phyloP scores from a whole-genome alignment of 148 eudicot genomes.

The Fagopyrum tataricum region DNA sequence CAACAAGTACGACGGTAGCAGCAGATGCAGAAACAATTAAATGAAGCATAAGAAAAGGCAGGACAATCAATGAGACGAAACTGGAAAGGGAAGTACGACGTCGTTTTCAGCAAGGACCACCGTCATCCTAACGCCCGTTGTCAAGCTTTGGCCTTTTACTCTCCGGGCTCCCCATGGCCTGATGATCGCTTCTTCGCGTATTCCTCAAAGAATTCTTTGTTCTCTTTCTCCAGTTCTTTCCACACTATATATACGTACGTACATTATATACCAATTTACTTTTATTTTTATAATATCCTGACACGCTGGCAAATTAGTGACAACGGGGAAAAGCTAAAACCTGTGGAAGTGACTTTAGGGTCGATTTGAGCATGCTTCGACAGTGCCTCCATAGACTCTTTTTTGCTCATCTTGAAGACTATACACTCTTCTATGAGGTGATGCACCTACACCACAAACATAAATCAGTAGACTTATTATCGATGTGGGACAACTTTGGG shows the following conservation, averaged over 20 bases:
- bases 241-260: not conserved
- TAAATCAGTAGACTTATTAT: not conserved
- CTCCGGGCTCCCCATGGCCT: not conserved
- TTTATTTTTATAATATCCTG: not conserved
- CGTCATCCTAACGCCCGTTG: not conserved
- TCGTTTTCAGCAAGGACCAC: not conserved
- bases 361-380: slow-evolving; percentile 51
- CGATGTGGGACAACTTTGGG: too few species aligned
- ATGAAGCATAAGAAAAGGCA: too few species aligned
- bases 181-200: not conserved
- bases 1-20: too few species aligned
- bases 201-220: not conserved
- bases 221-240: slow-evolving; percentile 7
- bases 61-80: too few species aligned
- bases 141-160: not conserved
- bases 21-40: too few species aligned
- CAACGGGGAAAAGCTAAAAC: slow-evolving; percentile 12
- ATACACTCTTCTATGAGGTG: slow-evolving; percentile 64
- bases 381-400: slow-evolving; percentile 62
- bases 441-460: slow-evolving; percentile 31
- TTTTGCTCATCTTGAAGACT: slow-evolving; percentile 45
- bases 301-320: not conserved
- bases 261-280: too few species aligned
- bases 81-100: not conserved
- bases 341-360: slow-evolving; percentile 54